Percentiles rank a stretch among this genome's conserved stretches.
Evolutionary conservation across 2,329 filamentous ascomycete genomes (phyloP).

Genomic region (Botrytis galanthina): DNA sequence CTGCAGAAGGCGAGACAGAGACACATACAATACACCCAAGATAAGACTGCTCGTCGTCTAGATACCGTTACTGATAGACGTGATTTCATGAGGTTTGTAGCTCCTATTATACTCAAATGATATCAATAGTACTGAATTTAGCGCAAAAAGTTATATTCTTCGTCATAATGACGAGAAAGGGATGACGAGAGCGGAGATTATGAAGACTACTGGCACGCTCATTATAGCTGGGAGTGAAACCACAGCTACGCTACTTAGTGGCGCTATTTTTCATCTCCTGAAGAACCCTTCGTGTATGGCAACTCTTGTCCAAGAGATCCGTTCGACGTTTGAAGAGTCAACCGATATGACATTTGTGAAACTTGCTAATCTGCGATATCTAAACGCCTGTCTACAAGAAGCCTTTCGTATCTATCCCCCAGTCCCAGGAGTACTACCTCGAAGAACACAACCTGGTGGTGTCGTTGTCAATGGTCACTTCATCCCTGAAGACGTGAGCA

Average conservation of each 20-base stretch:
- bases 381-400: not conserved
- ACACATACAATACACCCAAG: not conserved
- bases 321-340: not conserved
- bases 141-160: not conserved
- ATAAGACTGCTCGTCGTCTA: not conserved
- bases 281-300: not conserved
- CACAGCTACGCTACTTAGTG: not conserved
- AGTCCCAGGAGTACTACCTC: not conserved
- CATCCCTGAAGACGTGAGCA: not conserved
- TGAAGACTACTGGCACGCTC: not conserved
- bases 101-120: accelerated
- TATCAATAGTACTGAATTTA: not conserved
- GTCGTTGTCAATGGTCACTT: not conserved
- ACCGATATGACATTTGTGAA: not conserved
- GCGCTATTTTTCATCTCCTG: not conserved
- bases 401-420: not conserved
- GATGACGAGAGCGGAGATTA: not conserved
- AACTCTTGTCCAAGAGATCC: not conserved
- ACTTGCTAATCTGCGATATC: not conserved
- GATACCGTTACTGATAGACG: not conserved
- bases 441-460: not conserved
- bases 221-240: not conserved
- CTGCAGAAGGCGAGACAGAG: not conserved
- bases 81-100: not conserved
- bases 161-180: not conserved